These are phyloP conservation scores for Xanthoparmelia taractica DNA, from an alignment of 495 filamentous ascomycete species.

Conservation along the genomic window DNA sequence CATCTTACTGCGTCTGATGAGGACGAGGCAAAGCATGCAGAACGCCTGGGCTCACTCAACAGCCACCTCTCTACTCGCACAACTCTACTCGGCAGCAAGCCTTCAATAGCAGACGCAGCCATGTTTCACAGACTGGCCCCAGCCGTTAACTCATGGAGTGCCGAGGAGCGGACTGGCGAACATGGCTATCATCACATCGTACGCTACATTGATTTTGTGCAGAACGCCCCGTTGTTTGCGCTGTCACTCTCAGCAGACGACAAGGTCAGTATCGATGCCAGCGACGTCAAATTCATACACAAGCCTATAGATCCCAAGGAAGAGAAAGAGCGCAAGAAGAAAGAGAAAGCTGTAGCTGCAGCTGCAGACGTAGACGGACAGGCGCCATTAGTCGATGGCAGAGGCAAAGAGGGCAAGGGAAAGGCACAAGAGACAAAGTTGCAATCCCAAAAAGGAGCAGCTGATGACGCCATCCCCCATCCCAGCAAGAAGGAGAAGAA, in stretches of 20 bases:
- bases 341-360: constrained; percentile 67
- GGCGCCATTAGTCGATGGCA: constrained; percentile 35
- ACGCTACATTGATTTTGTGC: constrained; percentile 86
- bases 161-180: constrained; percentile 86
- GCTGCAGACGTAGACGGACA: constrained; percentile 43
- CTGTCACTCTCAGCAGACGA: constrained; percentile 63
- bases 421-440: constrained; percentile 36
- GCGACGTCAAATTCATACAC: constrained; percentile 74
- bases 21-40: constrained; percentile 49
- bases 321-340: constrained; percentile 83
- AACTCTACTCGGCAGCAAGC: constrained; percentile 83
- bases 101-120: constrained; percentile 81
- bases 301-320: constrained; percentile 75
- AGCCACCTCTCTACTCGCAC: constrained; percentile 79
- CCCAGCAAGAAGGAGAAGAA: constrained; percentile 74
- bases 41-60: constrained; percentile 65
- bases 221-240: constrained; percentile 74
- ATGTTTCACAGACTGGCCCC: constrained; percentile 77
- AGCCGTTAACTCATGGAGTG: constrained; percentile 67
- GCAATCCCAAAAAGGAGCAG: constrained; percentile 36
- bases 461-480: constrained; percentile 24
- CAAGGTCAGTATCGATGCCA: constrained; percentile 71
- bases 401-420: constrained; percentile 41
- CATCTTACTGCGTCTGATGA: constrained; percentile 53
- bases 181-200: constrained; percentile 86